These are phyloP conservation scores for Russula griseocarnosa DNA, from an alignment of 768 basidiomycete genomes.

Conservation along the genomic window DNA sequence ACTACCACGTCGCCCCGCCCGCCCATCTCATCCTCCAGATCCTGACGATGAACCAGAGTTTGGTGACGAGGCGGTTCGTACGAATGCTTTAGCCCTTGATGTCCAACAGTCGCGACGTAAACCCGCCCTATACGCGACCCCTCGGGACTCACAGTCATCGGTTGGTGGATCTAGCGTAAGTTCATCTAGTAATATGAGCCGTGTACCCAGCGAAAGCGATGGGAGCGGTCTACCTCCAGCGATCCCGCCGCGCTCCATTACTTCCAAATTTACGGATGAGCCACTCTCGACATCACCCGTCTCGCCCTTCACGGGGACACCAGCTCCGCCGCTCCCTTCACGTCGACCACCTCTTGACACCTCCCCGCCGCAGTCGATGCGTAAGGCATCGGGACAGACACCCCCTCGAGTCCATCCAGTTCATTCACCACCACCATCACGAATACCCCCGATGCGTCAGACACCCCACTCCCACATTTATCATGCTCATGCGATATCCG, in stretches of 20 bases:
- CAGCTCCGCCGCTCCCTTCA: conserved; percentile 15
- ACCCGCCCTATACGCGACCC: neutral
- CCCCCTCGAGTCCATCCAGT: conserved; percentile 15
- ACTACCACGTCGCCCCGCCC: conserved; percentile 16
- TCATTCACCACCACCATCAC: conserved; percentile 1
- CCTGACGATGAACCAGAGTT: conserved; percentile 10
- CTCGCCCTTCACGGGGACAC: neutral
- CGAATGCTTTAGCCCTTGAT: conserved; percentile 2
- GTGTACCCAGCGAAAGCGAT: conserved; percentile 16
- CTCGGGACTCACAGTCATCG: conserved; percentile 7
- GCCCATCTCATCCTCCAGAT: conserved; percentile 17
- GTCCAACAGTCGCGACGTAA: neutral
- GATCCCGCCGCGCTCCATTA: conserved; percentile 10
- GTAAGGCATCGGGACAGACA: conserved; percentile 9
- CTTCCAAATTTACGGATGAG: neutral
- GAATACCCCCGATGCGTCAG: conserved; percentile 4
- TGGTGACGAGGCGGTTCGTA: neutral
- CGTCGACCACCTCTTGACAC: conserved; percentile 11
- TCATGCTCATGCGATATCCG: neutral
- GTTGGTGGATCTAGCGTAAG: conserved; percentile 7
- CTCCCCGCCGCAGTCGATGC: neutral
- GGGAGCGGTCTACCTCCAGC: conserved; percentile 6
- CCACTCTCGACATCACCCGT: conserved; percentile 15
- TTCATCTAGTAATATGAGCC: conserved; percentile 5
- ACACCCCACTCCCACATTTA: neutral